These are phyloP conservation scores for Torulaspora gathmanii DNA, from an alignment of 805 yeast species.

Conservation along the genomic window DNA sequence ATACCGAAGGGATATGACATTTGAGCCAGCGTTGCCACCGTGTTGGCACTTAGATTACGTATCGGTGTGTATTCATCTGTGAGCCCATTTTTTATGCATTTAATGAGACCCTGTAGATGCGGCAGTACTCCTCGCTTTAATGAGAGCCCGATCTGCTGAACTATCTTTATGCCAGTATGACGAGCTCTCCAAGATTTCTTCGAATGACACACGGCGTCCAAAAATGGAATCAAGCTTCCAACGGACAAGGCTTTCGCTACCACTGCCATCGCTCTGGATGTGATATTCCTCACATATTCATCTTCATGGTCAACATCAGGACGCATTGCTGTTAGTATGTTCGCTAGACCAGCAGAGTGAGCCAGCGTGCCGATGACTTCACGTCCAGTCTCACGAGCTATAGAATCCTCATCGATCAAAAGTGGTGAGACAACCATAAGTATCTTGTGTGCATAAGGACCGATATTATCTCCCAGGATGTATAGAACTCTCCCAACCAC, in stretches of 20 bases:
- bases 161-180: slow-evolving; percentile 71
- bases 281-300: slow-evolving; percentile 70
- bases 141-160: slow-evolving; percentile 68
- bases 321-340: slow-evolving; percentile 70
- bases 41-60: slow-evolving; percentile 63
- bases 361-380: slow-evolving; percentile 72
- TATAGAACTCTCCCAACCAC: slow-evolving; percentile 64
- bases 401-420: slow-evolving; percentile 69
- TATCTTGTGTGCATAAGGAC: slow-evolving; percentile 71
- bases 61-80: slow-evolving; percentile 66
- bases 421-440: slow-evolving; percentile 73
- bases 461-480: slow-evolving; percentile 56
- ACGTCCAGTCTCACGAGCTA: slow-evolving; percentile 71
- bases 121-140: slow-evolving; percentile 75
- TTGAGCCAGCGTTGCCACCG: slow-evolving; percentile 73
- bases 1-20: slow-evolving; percentile 84
- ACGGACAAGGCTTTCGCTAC: slow-evolving; percentile 78
- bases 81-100: slow-evolving; percentile 53
- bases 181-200: slow-evolving; percentile 77
- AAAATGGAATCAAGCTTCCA: slow-evolving; percentile 66
- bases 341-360: slow-evolving; percentile 76
- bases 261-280: slow-evolving; percentile 78
- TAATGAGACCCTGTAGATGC: slow-evolving; percentile 58
- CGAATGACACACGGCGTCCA: slow-evolving; percentile 73
- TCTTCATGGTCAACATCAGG: slow-evolving; percentile 81